Base-by-base conservation (phyloP, 2,329 filamentous ascomycete species). In the Macrophomina phaseolina region DNA sequence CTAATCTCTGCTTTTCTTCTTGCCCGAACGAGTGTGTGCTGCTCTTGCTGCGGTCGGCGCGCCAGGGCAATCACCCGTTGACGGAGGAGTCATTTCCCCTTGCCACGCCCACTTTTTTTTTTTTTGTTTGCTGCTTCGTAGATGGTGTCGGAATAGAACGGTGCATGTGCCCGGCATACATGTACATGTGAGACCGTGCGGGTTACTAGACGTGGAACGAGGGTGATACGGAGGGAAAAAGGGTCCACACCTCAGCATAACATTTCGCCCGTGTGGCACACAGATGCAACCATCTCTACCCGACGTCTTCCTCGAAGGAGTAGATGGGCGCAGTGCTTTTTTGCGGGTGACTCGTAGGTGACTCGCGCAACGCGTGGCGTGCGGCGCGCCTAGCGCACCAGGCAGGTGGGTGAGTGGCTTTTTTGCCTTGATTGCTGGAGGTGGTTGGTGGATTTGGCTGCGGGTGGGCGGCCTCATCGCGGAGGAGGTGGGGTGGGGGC, bases 401-500 rank as follows among this genome's bases (percentile, higher is more conserved):
- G 12, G 5, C 5, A 45, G 42, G 12, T 45, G 42, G 11, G 42
- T 36, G 42, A 48, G 56, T 38, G 52, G 32, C 30, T 52, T 55
- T 36, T 36, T 42, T 60, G 18, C n/a, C 28, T 61, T 30, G 23
- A 11, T 18, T 11, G 18, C 12, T 46, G 23, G 56, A 40, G 34
- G 53, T 28, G 34, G 51, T 18, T 55, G 32, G 9, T 55, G 34
- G 52, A 23, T 16, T 32, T 45, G 55, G 55, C 11, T 42, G 56
- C 32, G 51, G 49, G 49, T 23, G 23, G 40, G 28, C 56, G 56
- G 56, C 56, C 40, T 46, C 56, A 46, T 60, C 48, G 56, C 30
- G 56, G 56, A 46, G 55, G 55, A 42, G 36, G 55, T 42, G 28
- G 55, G 55, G 53, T n/a, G 36, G 55, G 14, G 14, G 38, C 7